Conservation (phyloP, 1,284 basidiomycete genomes). For the Schizophyllum commune region DNA sequence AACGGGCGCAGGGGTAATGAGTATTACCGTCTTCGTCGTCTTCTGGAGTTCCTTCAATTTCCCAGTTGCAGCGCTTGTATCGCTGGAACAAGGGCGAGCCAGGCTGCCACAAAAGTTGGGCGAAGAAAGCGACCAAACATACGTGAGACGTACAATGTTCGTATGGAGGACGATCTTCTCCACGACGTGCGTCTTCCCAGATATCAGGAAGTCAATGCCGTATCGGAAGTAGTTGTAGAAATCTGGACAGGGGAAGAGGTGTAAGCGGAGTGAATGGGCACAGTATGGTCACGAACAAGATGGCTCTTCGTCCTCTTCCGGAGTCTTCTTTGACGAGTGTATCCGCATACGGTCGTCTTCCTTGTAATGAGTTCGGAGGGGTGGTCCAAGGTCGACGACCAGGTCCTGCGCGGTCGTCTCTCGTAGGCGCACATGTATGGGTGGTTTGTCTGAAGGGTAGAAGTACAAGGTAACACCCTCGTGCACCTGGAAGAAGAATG, state of each 20-base stretch:
- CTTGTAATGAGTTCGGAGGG: conserved; percentile 74
- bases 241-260: conserved; percentile 36
- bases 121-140: not conserved
- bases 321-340: conserved; percentile 41
- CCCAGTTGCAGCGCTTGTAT: conserved; percentile 87
- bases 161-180: conserved; percentile 81
- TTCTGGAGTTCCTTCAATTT: conserved; percentile 64
- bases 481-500: conserved; percentile 44
- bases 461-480: conserved; percentile 67
- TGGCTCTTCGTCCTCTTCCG: conserved; percentile 34
- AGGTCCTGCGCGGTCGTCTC: conserved; percentile 79
- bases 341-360: conserved; percentile 84
- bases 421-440: conserved; percentile 66
- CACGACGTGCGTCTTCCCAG: conserved; percentile 54
- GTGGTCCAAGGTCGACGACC: conserved; percentile 69
- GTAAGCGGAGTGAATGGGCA: not conserved
- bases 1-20: conserved; percentile 1
- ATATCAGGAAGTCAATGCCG: conserved; percentile 79
- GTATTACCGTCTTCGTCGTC: conserved; percentile 66
- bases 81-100: conserved; percentile 83
- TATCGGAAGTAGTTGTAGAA: conserved; percentile 92
- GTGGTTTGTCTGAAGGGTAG: conserved; percentile 42
- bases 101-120: conserved; percentile 39
- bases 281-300: conserved; percentile 29
- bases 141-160: conserved; percentile 58